Evolutionary conservation across 176 grass and related monocot species (phyloP).

Genomic region (Oryza coarctata): DNA sequence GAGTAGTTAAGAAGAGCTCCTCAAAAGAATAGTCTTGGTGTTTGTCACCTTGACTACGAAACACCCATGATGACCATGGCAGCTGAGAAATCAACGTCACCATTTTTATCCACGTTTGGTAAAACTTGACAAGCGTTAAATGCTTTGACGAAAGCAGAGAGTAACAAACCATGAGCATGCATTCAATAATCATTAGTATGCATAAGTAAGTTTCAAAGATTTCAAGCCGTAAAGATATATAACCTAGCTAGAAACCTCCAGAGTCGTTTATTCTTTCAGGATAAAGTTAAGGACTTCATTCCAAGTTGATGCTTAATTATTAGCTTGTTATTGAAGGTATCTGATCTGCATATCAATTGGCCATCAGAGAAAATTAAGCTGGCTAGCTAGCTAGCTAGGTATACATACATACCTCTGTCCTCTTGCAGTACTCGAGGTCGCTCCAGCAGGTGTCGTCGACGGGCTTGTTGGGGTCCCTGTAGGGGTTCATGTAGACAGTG

Average conservation of each 20-base stretch:
- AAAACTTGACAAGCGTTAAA: not conserved
- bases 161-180: not conserved
- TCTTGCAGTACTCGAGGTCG: conserved; percentile 87
- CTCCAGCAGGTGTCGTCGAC: conserved; percentile 86
- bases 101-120: conserved; percentile 34
- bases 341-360: not conserved
- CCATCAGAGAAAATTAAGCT: too few species aligned
- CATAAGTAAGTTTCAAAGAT: not conserved
- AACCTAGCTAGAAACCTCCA: not conserved
- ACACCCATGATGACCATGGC: not conserved
- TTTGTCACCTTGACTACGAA: conserved; percentile 14
- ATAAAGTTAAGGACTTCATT: not conserved
- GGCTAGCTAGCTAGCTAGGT: too few species aligned
- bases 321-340: not conserved
- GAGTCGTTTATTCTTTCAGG: not conserved
- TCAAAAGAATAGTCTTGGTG: not conserved
- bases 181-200: not conserved
- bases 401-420: conserved; percentile 41
- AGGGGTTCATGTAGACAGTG: conserved; percentile 81
- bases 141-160: not conserved
- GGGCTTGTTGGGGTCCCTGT: conserved; percentile 31
- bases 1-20: conserved; percentile 9
- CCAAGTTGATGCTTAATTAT: not conserved
- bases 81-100: conserved; percentile 33
- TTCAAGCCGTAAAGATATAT: not conserved